These are phyloP conservation scores for Wallacemonas collosoma DNA, from an alignment of 208 protist genomes.

Conservation along the genomic window DNA sequence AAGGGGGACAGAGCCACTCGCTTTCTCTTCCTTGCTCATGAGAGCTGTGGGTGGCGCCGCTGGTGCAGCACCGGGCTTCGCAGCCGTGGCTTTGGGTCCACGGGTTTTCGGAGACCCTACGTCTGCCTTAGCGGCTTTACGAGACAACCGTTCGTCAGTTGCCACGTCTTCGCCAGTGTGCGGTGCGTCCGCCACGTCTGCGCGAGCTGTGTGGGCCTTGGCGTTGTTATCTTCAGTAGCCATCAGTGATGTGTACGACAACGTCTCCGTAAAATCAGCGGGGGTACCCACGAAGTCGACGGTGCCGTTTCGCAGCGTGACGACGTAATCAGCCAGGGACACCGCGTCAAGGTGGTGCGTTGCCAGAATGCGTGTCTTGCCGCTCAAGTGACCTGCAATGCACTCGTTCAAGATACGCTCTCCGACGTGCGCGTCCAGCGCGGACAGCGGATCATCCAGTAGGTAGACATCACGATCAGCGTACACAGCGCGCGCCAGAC, in stretches of 20 bases:
- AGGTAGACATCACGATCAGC: conserved; percentile 78
- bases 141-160: neutral
- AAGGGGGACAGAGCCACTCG: conserved; percentile 52
- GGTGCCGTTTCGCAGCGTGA: conserved; percentile 66
- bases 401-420: conserved; percentile 56
- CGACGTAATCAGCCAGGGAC: conserved; percentile 77
- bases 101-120: too few relatives aligned
- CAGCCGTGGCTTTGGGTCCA: too few relatives aligned
- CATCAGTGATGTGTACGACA: conserved; percentile 29
- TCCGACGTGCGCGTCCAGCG: conserved; percentile 92
- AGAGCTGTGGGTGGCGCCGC: conserved; percentile 4
- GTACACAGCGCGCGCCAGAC: conserved; percentile 82
- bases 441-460: conserved; percentile 92
- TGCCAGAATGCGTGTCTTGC: conserved; percentile 90
- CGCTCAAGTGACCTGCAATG: conserved; percentile 48
- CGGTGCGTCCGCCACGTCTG: neutral
- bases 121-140: too few relatives aligned
- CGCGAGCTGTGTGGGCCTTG: neutral
- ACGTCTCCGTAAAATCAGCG: conserved; percentile 23
- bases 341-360: conserved; percentile 94
- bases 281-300: conserved; percentile 47
- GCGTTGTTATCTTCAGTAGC: neutral
- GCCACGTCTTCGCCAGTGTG: too few relatives aligned
- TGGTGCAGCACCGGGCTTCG: neutral
- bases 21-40: conserved; percentile 58